Evolutionary conservation across 176 grass and related monocot genomes (phyloP).

Genomic region (Areca catechu): DNA sequence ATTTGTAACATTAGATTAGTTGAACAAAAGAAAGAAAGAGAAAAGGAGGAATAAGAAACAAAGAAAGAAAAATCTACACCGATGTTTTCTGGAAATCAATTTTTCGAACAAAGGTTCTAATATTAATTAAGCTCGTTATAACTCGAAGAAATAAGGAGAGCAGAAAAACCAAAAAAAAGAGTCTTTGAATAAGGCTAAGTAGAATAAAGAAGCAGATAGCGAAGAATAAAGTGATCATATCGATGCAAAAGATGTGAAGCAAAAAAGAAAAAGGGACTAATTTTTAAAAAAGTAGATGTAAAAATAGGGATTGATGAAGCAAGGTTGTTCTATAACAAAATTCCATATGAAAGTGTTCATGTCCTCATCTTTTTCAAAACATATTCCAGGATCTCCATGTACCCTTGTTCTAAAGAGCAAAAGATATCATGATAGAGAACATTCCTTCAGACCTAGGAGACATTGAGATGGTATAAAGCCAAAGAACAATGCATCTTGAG

Average conservation of each 20-base stretch:
- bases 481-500: constrained; percentile 9
- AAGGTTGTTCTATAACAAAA: not conserved
- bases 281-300: not conserved
- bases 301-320: not conserved
- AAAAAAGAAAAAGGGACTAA: not conserved
- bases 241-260: not conserved
- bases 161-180: not conserved
- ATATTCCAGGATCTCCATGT: constrained; percentile 5
- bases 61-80: too few species aligned
- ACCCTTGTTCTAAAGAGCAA: constrained; percentile 5
- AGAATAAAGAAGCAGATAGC: constrained; percentile 10
- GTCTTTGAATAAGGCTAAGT: not conserved
- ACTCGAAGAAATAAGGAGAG: not conserved
- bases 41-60: not conserved
- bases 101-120: not conserved
- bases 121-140: not conserved
- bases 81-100: too few species aligned
- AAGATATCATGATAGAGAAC: constrained; percentile 1
- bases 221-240: constrained; percentile 11
- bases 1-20: too few species aligned
- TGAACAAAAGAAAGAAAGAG: too few species aligned
- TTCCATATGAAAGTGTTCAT: not conserved
- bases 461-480: constrained; percentile 41
- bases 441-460: constrained; percentile 3
- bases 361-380: not conserved